Evolutionary conservation across 2,329 filamentous ascomycete species (phyloP).

Genomic region (Verticillium tricorpus): DNA sequence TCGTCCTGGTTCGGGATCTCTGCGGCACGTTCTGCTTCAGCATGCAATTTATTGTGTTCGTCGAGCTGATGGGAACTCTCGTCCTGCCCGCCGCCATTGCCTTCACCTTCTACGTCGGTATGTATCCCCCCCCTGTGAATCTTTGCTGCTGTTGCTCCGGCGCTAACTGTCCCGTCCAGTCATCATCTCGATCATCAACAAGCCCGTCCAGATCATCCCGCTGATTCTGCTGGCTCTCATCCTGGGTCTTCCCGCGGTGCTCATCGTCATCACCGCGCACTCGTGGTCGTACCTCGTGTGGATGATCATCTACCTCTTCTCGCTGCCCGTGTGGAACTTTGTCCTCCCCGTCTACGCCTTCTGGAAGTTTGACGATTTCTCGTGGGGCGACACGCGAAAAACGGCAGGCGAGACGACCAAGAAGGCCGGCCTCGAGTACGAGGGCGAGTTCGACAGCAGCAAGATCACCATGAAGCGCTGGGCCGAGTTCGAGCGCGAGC

Average conservation of each 20-base stretch:
- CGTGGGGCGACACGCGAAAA: conserved; percentile 97
- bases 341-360: conserved; percentile 89
- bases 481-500: conserved; percentile 85
- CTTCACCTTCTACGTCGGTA: conserved; percentile 94
- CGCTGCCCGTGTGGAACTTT: conserved; percentile 97
- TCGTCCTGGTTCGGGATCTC: conserved; percentile 89
- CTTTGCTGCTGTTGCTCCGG: neutral
- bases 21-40: conserved; percentile 99
- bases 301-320: conserved; percentile 95
- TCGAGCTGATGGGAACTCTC: conserved; percentile 90
- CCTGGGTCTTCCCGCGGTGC: conserved; percentile 83
- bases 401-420: conserved; percentile 86
- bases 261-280: conserved; percentile 92
- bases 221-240: conserved; percentile 85
- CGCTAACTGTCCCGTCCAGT: conserved; percentile 44
- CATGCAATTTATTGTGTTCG: conserved; percentile 98
- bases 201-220: conserved; percentile 79
- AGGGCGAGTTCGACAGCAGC: conserved; percentile 96
- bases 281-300: conserved; percentile 87
- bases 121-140: conserved; percentile 31
- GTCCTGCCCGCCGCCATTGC: conserved; percentile 94
- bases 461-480: conserved; percentile 99
- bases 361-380: conserved; percentile 99
- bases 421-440: conserved; percentile 79
- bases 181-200: conserved; percentile 76